Evolutionary conservation across 805 yeast species (phyloP), one percentile per base, ranked within the genome.

Genomic region (Ogataea henricii): DNA sequence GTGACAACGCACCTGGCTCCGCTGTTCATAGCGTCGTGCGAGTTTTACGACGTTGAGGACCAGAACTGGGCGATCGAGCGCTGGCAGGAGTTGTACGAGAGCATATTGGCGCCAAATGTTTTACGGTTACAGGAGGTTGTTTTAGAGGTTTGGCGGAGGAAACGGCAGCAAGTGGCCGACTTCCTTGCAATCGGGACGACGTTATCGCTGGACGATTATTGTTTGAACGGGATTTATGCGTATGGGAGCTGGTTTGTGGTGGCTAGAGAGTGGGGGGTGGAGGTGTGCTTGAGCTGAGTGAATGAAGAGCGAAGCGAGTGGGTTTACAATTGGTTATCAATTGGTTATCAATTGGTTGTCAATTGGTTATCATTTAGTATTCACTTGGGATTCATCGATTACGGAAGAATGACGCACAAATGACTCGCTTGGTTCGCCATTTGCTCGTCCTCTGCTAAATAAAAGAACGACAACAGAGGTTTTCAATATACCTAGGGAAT

Each of bases 1-100:
- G 43, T 39, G 10, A 48, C 53, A 13, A 48, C 47, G 12, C 55
- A 54, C 21, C 32, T 49, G 26, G 51, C 42, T 22, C 57, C 57
- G 12, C 42, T 57, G 17, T 55, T 57, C 30, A 40, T 55, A 8
- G 55, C 55, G 4, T 45, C 55, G 2, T 55, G 59, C 32, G 59
- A 57, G 21, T 49, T 49, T 4, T 22, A 39, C 18, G 17, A 36
- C 6, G 21, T 8, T 3, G 44, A 37, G 7, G 53, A 56, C 13
- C 26, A 45, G 16, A 21, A 13, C 2, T 55, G 55, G 58, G 46
- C 47, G 32, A 12, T 43, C 10, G 16, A 45, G 9, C 53, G 42
- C 13, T 44, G 49, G 51, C 22, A 38, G 17, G 9, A 33, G 16
- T 42, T 58, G n/a, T 58, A 51, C 29, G 40, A 35, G 17, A 34